These are phyloP conservation scores for Aegilops sharonensis DNA, from an alignment of 176 grass and related monocot species.

Conservation along the genomic window DNA sequence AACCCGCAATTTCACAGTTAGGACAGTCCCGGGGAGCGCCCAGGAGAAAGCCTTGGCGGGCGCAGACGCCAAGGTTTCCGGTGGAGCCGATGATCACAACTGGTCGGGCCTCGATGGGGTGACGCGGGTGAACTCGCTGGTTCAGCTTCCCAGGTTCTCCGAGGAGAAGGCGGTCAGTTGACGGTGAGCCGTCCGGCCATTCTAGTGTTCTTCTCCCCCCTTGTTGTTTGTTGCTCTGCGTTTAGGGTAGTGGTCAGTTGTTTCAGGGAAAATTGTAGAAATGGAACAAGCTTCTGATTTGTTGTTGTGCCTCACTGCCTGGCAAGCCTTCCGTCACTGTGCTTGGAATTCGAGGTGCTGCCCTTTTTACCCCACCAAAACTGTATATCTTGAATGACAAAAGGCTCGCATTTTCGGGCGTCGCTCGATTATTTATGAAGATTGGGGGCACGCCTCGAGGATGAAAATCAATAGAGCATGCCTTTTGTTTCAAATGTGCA, in stretches of 20 bases:
- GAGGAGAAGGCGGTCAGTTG: conserved; percentile 53
- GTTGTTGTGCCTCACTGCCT: background rate
- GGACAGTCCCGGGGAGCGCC: conserved; percentile 42
- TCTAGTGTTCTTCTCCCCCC: conserved; percentile 15
- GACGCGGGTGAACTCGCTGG: conserved; percentile 86
- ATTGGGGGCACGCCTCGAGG: background rate
- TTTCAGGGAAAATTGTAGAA: conserved; percentile 34
- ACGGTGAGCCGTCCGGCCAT: conserved; percentile 20
- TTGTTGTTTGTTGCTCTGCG: conserved; percentile 5
- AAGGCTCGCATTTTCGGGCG: background rate
- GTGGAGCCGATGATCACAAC: conserved; percentile 36
- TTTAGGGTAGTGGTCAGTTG: conserved; percentile 32
- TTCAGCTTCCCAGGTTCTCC: conserved; percentile 94
- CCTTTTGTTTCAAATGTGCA: background rate
- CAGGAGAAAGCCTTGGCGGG: conserved; percentile 39
- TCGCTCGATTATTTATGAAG: background rate
- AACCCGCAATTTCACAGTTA: conserved; percentile 72
- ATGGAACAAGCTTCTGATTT: conserved; percentile 31
- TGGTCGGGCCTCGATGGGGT: conserved; percentile 90
- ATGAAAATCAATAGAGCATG: background rate
- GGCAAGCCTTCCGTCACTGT: background rate
- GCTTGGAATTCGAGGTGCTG: background rate
- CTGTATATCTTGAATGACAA: conserved; percentile 6
- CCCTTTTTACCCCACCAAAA: conserved; percentile 16
- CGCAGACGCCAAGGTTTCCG: conserved; percentile 15